phyloP scores from a whole-genome alignment of 805 yeast genomes.

The Lipomyces sp. region DNA sequence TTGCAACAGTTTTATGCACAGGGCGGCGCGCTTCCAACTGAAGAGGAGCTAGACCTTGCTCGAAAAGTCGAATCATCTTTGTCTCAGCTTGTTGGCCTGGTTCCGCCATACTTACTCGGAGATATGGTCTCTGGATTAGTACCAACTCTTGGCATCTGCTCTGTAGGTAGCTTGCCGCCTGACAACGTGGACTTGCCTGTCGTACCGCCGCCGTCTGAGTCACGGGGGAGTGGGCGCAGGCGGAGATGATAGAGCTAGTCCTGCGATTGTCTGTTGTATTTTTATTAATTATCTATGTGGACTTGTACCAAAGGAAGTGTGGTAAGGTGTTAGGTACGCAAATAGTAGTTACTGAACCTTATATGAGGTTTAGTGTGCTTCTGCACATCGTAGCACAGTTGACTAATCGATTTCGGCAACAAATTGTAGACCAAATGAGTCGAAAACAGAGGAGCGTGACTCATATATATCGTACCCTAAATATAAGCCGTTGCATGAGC shows the following conservation, averaged over 20 bases:
- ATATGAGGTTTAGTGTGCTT: too few species aligned
- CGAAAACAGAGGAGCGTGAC: too few species aligned
- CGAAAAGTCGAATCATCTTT: slow-evolving; percentile 13
- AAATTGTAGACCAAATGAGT: too few species aligned
- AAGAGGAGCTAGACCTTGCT: slow-evolving; percentile 38
- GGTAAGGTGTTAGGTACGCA: too few species aligned
- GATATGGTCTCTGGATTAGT: slow-evolving; percentile 24
- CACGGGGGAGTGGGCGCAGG: neutral
- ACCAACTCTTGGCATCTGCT: slow-evolving; percentile 15
- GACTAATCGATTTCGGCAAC: too few species aligned
- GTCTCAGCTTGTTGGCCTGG: slow-evolving; percentile 7
- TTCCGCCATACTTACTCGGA: slow-evolving; percentile 23
- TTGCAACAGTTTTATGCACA: slow-evolving; percentile 10
- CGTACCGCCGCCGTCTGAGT: slow-evolving; percentile 1
- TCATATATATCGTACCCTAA: too few species aligned
- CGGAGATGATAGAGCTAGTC: slow-evolving; percentile 2
- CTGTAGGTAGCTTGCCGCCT: slow-evolving; percentile 26
- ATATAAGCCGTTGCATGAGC: too few species aligned
- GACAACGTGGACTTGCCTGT: slow-evolving; percentile 11
- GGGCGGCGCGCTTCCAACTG: slow-evolving; percentile 29
- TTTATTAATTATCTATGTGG: too few species aligned
- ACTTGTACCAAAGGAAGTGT: too few species aligned
- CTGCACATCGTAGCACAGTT: too few species aligned
- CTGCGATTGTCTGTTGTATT: too few species aligned
- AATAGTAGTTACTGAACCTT: too few species aligned